Percentiles rank a stretch among this genome's conserved stretches.
Evolutionary conservation across 495 filamentous ascomycete species (phyloP).

Genomic region (Penicillium steckii): DNA sequence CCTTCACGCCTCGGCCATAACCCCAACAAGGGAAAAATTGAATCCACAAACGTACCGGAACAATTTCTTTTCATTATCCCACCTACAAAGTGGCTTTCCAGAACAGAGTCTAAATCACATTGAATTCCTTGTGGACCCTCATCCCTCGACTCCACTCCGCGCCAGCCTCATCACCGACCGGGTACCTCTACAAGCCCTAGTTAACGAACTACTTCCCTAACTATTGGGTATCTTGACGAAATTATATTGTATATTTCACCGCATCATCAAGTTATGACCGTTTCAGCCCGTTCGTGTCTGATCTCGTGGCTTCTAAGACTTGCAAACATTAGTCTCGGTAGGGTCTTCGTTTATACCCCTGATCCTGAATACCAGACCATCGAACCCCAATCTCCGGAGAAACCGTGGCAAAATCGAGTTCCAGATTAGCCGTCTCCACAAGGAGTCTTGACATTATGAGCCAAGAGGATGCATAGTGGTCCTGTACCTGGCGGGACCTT

Average conservation of each 20-base stretch:
- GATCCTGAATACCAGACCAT: not conserved
- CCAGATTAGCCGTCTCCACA: slow-evolving; percentile 2
- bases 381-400: not conserved
- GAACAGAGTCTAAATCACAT: slow-evolving; percentile 5
- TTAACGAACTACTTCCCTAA: not conserved
- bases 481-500: not conserved
- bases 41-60: slow-evolving; percentile 17
- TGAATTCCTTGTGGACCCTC: slow-evolving; percentile 10
- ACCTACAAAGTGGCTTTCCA: slow-evolving; percentile 1
- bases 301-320: slow-evolving; percentile 9
- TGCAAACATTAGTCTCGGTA: no score
- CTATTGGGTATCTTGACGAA: not conserved
- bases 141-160: slow-evolving; percentile 3
- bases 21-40: slow-evolving; percentile 11
- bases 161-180: not conserved
- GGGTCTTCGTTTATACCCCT: not conserved
- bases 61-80: slow-evolving; percentile 18
- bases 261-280: slow-evolving; percentile 1
- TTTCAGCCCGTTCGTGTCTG: slow-evolving; percentile 8
- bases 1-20: slow-evolving; percentile 11
- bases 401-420: not conserved
- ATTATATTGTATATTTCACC: slow-evolving; percentile 14
- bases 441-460: slow-evolving; percentile 5
- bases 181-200: not conserved
- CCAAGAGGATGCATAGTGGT: not conserved